Percentiles rank a stretch among this genome's conserved stretches.
Evolutionary conservation across 2,329 filamentous ascomycete species (phyloP).

Genomic region (Bipolaris sorokiniana): DNA sequence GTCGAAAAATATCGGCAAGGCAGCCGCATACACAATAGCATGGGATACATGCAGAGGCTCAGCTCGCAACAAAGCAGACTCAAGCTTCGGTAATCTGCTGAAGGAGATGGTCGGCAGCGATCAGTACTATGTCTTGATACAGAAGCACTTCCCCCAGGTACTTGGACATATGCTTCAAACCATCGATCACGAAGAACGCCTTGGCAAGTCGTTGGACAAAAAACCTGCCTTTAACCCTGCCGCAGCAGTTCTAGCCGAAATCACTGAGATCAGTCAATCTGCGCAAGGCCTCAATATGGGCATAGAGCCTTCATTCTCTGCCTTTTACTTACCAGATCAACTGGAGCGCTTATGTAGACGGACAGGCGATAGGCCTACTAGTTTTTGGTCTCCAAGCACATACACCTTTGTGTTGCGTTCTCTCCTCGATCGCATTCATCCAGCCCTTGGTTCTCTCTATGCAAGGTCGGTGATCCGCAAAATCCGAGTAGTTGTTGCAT

Average conservation of each 20-base stretch:
- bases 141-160: conserved; percentile 76
- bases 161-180: conserved; percentile 76
- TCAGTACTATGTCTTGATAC: conserved; percentile 66
- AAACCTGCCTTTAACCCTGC: conserved; percentile 65
- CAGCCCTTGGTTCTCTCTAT: conserved; percentile 83
- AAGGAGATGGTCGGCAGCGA: conserved; percentile 73
- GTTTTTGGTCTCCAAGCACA: conserved; percentile 77
- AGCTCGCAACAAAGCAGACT: conserved; percentile 49
- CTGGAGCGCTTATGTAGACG: conserved; percentile 78
- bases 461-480: conserved; percentile 87
- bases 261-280: conserved; percentile 73
- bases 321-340: conserved; percentile 76
- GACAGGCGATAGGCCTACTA: conserved; percentile 64
- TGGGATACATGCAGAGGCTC: conserved; percentile 66
- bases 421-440: conserved; percentile 80
- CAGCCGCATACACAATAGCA: conserved; percentile 82
- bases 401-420: conserved; percentile 76
- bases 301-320: conserved; percentile 86
- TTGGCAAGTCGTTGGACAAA: conserved; percentile 60
- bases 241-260: conserved; percentile 68
- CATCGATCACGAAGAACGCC: conserved; percentile 54
- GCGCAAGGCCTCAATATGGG: conserved; percentile 70
- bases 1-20: conserved; percentile 73
- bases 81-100: conserved; percentile 69
- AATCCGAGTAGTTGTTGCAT: conserved; percentile 77